Base-by-base conservation (phyloP, 306 rosid genomes). In the Mimosa bimucronata region DNA sequence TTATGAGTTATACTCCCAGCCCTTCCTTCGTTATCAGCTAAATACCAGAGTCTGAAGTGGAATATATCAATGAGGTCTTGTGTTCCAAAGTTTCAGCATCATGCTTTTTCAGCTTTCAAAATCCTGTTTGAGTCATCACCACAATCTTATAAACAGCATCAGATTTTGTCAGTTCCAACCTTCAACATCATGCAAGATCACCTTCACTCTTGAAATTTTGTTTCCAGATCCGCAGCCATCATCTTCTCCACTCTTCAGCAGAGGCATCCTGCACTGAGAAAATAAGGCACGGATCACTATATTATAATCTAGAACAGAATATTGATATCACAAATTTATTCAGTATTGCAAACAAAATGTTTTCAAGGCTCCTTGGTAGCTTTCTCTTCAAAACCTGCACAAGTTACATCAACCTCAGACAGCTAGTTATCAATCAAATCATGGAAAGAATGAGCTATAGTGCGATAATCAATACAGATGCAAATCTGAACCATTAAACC, bases 311-410 rank as follows among this genome's bases (percentile, higher is more conserved):
- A 74, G 58, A 42, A 78, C 38, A 48, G 73, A 60, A 73, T n/a
- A 74, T 74, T 38, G 30, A 52, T 69, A 66, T 57, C 74, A 70
- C 50, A 65, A 79, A 48, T 8, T 72, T 52, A 80, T 83, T 83
- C 73, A 74, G 48, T 68, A 77, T 31, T 73, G 83, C 29, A 83
- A 77, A 52, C 76, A 76, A 80, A 74, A 82, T 50, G 41, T 74
- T 85, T 74, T 48, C 78, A 89, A 76, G 23, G 78, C 83, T 84
- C 91, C 90, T 77, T 40, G 42, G 62, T 78, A 83, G 94, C 87
- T 73, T 75, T 76, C 48, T 84, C 90, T 90, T 79, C 81, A 67
- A 88, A 74, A 83, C 94, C 97, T 89, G 97, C 94, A 94, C 84
- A 90, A 84, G 76, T 83, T 83, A 73, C 81, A 76, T 62, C 30